A percentile compares a stretch with the other conserved stretches of the same genome.
phyloP scores from a whole-genome alignment of 768 basidiomycete genomes.

The Grammothele lineata region DNA sequence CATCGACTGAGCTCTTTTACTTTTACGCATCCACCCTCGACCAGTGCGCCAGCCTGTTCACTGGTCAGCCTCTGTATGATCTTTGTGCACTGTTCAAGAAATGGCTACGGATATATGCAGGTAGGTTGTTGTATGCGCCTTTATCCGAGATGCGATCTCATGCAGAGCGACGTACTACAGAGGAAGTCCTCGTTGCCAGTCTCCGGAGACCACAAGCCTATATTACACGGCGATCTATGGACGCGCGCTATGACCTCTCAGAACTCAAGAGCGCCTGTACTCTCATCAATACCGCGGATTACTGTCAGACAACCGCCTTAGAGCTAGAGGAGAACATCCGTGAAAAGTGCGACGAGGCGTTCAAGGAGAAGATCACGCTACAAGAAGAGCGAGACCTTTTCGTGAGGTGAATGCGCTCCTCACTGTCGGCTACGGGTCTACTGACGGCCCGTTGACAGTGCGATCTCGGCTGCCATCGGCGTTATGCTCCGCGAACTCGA shows the following conservation, averaged over 20 bases:
- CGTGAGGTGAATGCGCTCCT: conserved; percentile 54
- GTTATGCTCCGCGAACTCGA: conserved; percentile 84
- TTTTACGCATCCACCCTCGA: conserved; percentile 95
- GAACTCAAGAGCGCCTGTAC: conserved; percentile 82
- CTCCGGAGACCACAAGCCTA: conserved; percentile 50
- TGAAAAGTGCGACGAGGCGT: conserved; percentile 72
- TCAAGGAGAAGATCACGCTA: conserved; percentile 74
- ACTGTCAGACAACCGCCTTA: conserved; percentile 86
- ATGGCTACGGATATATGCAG: conserved; percentile 92
- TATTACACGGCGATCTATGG: conserved; percentile 62
- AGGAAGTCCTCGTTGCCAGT: conserved; percentile 78
- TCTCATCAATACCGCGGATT: conserved; percentile 96
- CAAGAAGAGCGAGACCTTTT: conserved; percentile 88
- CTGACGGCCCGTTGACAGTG: conserved; percentile 40
- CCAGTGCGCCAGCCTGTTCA: conserved; percentile 88
- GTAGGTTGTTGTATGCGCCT: conserved; percentile 32
- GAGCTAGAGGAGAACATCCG: conserved; percentile 95
- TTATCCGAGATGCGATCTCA: not conserved
- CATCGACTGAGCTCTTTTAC: conserved; percentile 95
- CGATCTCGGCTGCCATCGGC: conserved; percentile 79
- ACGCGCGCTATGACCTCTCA: conserved; percentile 69
- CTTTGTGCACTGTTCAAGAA: conserved; percentile 82
- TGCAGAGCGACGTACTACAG: conserved; percentile 36
- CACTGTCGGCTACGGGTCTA: not conserved
- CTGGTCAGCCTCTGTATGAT: conserved; percentile 79